Conservation (phyloP, 805 yeast species). For the Candida ipomoeae region DNA sequence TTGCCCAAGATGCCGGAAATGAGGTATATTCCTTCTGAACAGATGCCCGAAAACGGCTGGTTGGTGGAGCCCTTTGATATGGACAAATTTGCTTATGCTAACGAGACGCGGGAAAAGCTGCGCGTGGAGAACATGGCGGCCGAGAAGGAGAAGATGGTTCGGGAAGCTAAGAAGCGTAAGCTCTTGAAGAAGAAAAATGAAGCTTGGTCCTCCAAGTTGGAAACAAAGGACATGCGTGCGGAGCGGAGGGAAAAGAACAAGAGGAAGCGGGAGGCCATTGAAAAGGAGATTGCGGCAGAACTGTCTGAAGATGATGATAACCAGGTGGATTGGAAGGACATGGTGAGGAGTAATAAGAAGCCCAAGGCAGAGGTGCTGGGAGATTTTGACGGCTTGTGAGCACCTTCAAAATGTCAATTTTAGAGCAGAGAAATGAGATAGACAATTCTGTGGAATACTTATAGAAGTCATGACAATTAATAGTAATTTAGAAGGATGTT, state of each 20-base stretch:
- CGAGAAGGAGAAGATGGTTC: constrained; percentile 33
- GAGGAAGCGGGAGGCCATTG: constrained; percentile 65
- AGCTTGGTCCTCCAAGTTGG: constrained; percentile 77
- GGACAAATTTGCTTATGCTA: constrained; percentile 63
- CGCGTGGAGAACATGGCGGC: constrained; percentile 58
- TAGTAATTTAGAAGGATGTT: too few species aligned
- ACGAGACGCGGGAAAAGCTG: constrained; percentile 56
- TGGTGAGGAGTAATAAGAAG: constrained; percentile 63
- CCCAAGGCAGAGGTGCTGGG: constrained; percentile 43
- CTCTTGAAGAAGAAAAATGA: constrained; percentile 49
- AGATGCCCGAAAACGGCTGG: constrained; percentile 74
- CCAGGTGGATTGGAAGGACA: constrained; percentile 81
- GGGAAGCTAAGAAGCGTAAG: constrained; percentile 40
- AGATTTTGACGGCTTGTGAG: constrained; percentile 51
- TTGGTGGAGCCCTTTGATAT: constrained; percentile 56
- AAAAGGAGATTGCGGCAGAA: constrained; percentile 45
- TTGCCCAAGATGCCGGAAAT: constrained; percentile 95
- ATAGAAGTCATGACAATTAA: too few species aligned
- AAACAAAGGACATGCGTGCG: constrained; percentile 55
- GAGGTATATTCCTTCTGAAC: constrained; percentile 41
- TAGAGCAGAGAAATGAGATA: background rate
- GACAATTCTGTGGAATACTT: too few species aligned
- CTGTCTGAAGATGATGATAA: constrained; percentile 36
- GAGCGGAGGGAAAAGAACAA: constrained; percentile 67
- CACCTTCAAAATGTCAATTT: background rate